Conservation (phyloP, 1,284 basidiomycete species). For the Ustilago nuda region DNA sequence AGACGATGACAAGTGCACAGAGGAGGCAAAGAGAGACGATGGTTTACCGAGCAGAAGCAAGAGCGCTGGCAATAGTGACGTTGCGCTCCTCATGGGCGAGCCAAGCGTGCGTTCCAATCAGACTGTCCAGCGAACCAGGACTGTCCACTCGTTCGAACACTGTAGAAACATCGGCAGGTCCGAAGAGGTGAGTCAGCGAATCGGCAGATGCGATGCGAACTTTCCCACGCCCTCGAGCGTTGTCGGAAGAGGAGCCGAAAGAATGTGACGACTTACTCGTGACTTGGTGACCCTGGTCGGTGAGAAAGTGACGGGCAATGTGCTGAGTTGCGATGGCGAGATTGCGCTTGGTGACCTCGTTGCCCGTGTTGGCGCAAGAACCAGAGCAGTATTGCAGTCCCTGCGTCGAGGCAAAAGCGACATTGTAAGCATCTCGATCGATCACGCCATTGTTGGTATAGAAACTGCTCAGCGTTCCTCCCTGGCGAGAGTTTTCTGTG, state of each 20-base stretch:
- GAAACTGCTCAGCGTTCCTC: conserved; percentile 47
- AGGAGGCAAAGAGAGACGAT: background rate
- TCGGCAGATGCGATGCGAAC: background rate
- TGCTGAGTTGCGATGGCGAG: conserved; percentile 23
- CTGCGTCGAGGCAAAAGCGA: conserved; percentile 37
- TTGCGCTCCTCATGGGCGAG: conserved; percentile 49
- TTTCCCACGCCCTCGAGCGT: background rate
- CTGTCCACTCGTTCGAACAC: conserved; percentile 49
- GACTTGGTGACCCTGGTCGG: conserved; percentile 46
- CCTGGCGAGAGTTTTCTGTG: conserved; percentile 54
- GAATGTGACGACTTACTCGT: conserved; percentile 30
- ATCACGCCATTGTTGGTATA: conserved; percentile 40
- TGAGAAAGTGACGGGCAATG: conserved; percentile 27
- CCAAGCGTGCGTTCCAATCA: conserved; percentile 48
- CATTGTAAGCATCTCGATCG: conserved; percentile 51
- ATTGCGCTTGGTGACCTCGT: conserved; percentile 37
- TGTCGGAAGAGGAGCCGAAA: background rate
- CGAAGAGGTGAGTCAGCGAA: conserved; percentile 3
- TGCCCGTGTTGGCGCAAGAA: conserved; percentile 49
- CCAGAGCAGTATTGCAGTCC: conserved; percentile 51
- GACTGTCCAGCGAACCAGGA: conserved; percentile 44
- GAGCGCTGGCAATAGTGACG: conserved; percentile 46
- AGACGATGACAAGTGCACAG: background rate
- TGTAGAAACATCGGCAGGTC: background rate
- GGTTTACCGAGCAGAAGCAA: conserved; percentile 2